Evolutionary conservation across 1,139 yeast genomes (phyloP).

Genomic region (Scheffersomyces segobiensis): DNA sequence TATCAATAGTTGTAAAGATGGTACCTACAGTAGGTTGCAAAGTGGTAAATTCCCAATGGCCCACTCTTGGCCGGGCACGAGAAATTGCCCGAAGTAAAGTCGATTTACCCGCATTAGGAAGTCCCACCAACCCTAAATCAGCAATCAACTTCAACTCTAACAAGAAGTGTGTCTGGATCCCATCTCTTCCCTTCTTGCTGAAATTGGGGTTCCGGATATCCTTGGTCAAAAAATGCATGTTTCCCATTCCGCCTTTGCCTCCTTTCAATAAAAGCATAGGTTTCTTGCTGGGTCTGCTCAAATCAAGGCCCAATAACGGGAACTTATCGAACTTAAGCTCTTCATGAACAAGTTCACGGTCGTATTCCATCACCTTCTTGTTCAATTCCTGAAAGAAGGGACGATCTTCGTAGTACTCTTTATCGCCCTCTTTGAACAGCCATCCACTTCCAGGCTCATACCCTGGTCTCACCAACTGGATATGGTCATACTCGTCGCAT

Average conservation of each 20-base stretch:
- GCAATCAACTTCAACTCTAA: conserved; percentile 87
- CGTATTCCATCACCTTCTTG: conserved; percentile 63
- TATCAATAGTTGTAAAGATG: conserved; percentile 63
- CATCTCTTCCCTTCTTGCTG: conserved; percentile 75
- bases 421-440: conserved; percentile 76
- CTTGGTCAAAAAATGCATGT: conserved; percentile 87
- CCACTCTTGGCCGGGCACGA: conserved; percentile 85
- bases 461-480: conserved; percentile 60
- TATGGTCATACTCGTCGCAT: conserved; percentile 30
- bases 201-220: conserved; percentile 87
- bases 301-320: conserved; percentile 79
- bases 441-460: conserved; percentile 79
- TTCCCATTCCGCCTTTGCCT: conserved; percentile 93
- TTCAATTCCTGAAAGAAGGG: conserved; percentile 68
- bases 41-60: conserved; percentile 97
- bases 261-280: conserved; percentile 79
- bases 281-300: conserved; percentile 58
- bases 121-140: conserved; percentile 89
- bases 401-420: conserved; percentile 62
- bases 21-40: conserved; percentile 92
- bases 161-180: conserved; percentile 64
- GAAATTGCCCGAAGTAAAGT: conserved; percentile 87
- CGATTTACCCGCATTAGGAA: conserved; percentile 96
- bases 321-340: conserved; percentile 68
- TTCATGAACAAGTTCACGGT: conserved; percentile 55